Evolutionary conservation across 2,329 filamentous ascomycete genomes (phyloP).

Genomic region (Coniochaeta sp.): DNA sequence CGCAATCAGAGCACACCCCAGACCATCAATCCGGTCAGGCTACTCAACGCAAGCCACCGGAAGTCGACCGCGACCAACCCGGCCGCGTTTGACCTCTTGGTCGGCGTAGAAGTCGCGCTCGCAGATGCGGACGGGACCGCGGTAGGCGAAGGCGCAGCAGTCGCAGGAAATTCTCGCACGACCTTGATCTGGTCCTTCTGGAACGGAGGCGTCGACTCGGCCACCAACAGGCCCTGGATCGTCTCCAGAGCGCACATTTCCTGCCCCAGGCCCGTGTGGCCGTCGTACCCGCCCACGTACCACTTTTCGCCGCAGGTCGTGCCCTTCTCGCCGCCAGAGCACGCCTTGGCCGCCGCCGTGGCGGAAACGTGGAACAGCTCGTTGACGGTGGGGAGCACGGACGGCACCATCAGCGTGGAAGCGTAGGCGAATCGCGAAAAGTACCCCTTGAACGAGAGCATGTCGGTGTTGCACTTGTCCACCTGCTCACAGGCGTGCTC

Average conservation of each 20-base stretch:
- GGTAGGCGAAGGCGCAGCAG: not conserved
- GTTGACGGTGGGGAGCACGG: slow-evolving; percentile 39
- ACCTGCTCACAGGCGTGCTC: slow-evolving; percentile 59
- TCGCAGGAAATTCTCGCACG: slow-evolving; percentile 21
- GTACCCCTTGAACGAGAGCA: slow-evolving; percentile 63
- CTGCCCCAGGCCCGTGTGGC: slow-evolving; percentile 48
- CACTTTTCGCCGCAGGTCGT: slow-evolving; percentile 55
- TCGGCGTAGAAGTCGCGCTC: slow-evolving; percentile 2
- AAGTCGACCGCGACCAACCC: slow-evolving; percentile 5
- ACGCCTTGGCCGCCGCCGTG: slow-evolving; percentile 46
- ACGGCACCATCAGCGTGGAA: slow-evolving; percentile 48
- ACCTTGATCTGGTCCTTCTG: slow-evolving; percentile 39
- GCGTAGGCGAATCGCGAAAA: slow-evolving; percentile 58
- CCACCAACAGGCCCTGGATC: slow-evolving; percentile 50
- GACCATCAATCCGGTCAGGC: slow-evolving; percentile 3
- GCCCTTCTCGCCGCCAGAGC: slow-evolving; percentile 45
- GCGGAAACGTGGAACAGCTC: slow-evolving; percentile 43
- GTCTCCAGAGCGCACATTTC: slow-evolving; percentile 59
- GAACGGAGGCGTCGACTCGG: slow-evolving; percentile 35
- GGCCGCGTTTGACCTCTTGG: slow-evolving; percentile 8
- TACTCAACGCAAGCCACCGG: slow-evolving; percentile 4
- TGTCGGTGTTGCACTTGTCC: slow-evolving; percentile 52
- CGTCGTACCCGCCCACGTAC: slow-evolving; percentile 52
- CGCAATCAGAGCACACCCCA: slow-evolving; percentile 7
- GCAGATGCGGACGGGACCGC: not conserved